Conservation (phyloP, 1,139 yeast genomes). For the Pichia sp. region DNA sequence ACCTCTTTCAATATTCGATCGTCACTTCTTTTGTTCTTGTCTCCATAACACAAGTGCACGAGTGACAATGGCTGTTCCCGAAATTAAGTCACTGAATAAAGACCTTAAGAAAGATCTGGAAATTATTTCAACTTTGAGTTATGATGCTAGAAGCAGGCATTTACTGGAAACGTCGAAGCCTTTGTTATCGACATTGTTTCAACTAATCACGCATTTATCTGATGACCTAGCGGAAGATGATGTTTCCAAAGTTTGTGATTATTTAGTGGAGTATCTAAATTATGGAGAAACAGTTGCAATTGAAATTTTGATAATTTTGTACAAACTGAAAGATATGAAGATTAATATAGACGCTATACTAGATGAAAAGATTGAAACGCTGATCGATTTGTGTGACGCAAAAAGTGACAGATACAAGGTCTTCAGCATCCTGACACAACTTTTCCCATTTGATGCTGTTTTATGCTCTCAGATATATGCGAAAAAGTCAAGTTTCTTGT, state of each 20-base stretch:
- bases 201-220: not conserved
- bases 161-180: constrained; percentile 3
- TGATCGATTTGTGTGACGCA: constrained; percentile 9
- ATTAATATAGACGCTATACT: not conserved
- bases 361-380: constrained; percentile 15
- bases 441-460: constrained; percentile 16
- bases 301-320: constrained; percentile 5
- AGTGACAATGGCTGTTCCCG: too few species aligned
- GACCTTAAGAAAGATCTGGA: constrained; percentile 2
- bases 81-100: too few species aligned
- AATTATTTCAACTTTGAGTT: not conserved
- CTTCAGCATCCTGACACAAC: constrained; percentile 13
- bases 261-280: constrained; percentile 4
- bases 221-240: too few species aligned
- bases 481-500: constrained; percentile 13
- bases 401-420: constrained; percentile 10
- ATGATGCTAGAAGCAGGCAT: constrained; percentile 1
- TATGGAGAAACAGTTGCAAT: constrained; percentile 4
- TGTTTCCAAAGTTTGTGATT: too few species aligned
- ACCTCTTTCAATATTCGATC: too few species aligned
- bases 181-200: constrained; percentile 2
- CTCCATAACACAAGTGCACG: too few species aligned
- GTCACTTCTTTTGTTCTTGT: too few species aligned
- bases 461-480: constrained; percentile 15
- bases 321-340: not conserved